These are phyloP conservation scores for Metarhizium robertsii DNA, from an alignment of 2,329 filamentous ascomycete genomes.

Conservation along the genomic window DNA sequence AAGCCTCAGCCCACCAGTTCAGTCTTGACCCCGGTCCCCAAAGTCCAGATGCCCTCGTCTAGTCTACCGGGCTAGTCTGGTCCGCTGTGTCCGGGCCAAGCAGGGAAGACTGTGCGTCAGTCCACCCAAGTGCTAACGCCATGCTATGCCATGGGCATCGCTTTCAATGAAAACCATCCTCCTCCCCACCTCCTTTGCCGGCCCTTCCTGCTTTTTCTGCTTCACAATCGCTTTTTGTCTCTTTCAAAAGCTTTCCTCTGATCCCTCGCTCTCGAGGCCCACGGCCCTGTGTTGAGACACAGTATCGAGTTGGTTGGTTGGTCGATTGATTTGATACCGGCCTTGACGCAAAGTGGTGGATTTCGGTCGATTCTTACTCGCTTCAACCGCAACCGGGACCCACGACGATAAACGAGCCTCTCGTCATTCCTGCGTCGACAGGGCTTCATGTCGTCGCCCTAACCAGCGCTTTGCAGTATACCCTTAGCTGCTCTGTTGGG, in stretches of 20 bases:
- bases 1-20: neutral
- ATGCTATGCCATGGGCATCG: neutral
- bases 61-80: neutral
- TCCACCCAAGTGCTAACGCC: neutral
- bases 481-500: neutral
- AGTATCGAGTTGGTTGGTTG: conserved; percentile 3
- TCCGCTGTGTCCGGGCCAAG: conserved; percentile 3
- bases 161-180: conserved; percentile 6
- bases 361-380: neutral
- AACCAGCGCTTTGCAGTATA: neutral
- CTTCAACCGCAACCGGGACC: neutral
- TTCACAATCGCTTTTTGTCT: conserved; percentile 1
- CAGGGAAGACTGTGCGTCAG: neutral
- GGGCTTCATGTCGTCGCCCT: neutral
- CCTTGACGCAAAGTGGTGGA: neutral
- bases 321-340: neutral
- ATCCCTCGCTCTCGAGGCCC: conserved; percentile 2
- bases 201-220: neutral
- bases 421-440: neutral
- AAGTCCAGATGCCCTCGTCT: neutral
- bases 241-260: neutral
- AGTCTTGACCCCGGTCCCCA: neutral
- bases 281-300: conserved; percentile 3
- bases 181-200: conserved; percentile 5
- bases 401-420: conserved; percentile 1